Conservation (phyloP, 495 filamentous ascomycete species). For the Penicillium alfredii region DNA sequence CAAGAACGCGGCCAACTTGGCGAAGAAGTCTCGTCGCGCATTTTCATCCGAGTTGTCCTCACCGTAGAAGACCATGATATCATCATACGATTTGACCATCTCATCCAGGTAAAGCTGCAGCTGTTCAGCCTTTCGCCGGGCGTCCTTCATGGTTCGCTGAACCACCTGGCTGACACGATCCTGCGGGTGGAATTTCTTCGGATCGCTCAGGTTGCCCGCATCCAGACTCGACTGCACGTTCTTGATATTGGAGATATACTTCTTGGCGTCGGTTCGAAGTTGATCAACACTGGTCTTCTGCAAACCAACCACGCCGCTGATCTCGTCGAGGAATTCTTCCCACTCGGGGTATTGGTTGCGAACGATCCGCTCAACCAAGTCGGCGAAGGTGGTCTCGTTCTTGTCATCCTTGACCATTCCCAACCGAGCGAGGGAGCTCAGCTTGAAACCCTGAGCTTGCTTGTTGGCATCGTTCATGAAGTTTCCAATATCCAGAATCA, state of each 20-base stretch:
- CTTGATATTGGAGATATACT: conserved; percentile 89
- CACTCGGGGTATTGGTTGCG: conserved; percentile 94
- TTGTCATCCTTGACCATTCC: conserved; percentile 99
- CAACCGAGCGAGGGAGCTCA: conserved; percentile 86
- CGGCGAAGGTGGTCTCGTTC: conserved; percentile 93
- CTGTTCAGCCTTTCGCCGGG: conserved; percentile 91
- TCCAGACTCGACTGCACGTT: conserved; percentile 91
- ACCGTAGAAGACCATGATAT: conserved; percentile 95
- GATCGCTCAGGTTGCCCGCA: conserved; percentile 88
- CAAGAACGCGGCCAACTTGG: conserved; percentile 88
- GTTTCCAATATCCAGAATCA: conserved; percentile 96
- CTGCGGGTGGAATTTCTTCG: conserved; percentile 96
- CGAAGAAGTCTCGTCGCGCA: conserved; percentile 92
- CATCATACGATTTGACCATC: conserved; percentile 84
- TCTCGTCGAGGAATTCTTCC: conserved; percentile 83
- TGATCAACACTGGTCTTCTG: conserved; percentile 97
- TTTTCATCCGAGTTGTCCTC: conserved; percentile 91
- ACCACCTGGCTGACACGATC: conserved; percentile 91
- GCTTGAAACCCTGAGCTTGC: conserved; percentile 95
- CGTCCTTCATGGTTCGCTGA: conserved; percentile 93
- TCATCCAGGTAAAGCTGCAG: conserved; percentile 90
- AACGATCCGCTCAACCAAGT: conserved; percentile 95
- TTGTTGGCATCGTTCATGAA: conserved; percentile 99
- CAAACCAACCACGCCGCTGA: conserved; percentile 68
- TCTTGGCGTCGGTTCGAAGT: conserved; percentile 80